Base-by-base conservation (phyloP, 106 monocot species). In the Phalaenopsis equestris region DNA sequence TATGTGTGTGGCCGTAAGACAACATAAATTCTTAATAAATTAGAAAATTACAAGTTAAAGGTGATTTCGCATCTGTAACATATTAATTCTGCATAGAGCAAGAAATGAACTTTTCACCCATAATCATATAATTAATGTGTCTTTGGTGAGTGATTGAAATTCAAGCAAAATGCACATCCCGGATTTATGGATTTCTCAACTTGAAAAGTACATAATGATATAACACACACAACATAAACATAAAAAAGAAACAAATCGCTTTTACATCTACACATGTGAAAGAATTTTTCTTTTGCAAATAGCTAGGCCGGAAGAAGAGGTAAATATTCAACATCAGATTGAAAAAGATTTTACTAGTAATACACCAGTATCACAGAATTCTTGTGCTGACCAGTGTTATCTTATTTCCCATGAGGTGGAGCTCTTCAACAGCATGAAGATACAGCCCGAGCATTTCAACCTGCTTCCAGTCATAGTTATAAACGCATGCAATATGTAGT, bases 371-470 rank as follows among this genome's bases (percentile, higher is more conserved):
- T 37, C 37, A 78, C 1, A 12, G 24, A 47, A 89, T 81, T 56
- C 41, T 76, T 77, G 55, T 8, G 48, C 83, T 85, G 56, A 93
- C 95, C 85, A 46, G 70, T 41, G 89, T 86, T 38, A 99, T 78
- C 12, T 84, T 86, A 84, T 99, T 95, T 82, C 75, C 80, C 95
- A 93, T 95, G 45, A 99, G 74, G 82, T 99, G 91, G 18, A 99
- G 90, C 86, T 99, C 95, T 87, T 88, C 86, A 76, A 95, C 23
- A 39, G 77, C 76, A 72, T 81, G 83, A 86, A 99, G 80, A 77
- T 88, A 90, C 42, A 42, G 68, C 77, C 91, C 89, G 80, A 99
- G 88, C 55, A 82, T 86, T 79, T 99, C 95, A 80, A 99, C 84
- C 99, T 99, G 90, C 72, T 91, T 67, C 45, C 41, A 81, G 80